Evolutionary conservation across 768 basidiomycete species (phyloP), one percentile per base, ranked within the genome.

Genomic region (Rhizopogon rudus): DNA sequence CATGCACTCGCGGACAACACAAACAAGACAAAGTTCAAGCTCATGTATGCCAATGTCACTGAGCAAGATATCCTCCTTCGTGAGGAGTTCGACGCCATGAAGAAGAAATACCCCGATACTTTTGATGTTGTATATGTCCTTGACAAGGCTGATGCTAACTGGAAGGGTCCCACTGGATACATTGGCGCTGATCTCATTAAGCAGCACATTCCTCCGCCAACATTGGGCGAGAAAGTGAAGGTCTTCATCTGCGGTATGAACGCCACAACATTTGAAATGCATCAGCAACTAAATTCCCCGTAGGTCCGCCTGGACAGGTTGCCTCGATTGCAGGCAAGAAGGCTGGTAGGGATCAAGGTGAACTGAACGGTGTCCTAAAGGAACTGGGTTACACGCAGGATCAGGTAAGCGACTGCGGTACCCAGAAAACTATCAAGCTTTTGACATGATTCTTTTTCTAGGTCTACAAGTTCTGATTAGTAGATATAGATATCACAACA

Each of bases 1-100:
- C 83, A 93, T 67, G 87, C 91, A 8, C 81, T 87, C 55, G 62
- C 83, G 1, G 86, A 91, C 64, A 78, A 81, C 33, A 62, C 72
- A 41, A 97, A 98, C 82, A 92, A 86, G 76, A 98, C 97, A 57
- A 93, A 93, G 64, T 97, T 92, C 77, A 96, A 87, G 45, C 78
- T 98, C 53, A 74, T 99, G 63, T 98, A 90, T 72, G 86, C 91
- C 40, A 98, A 98, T 70, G 80, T 93, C 40, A 82, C 92, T 13
- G 91, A 93, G 67, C 77, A 81, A 52, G 97, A 99, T 67, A 97
- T 99, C 59, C 84, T 95, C 52, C 81, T 96, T 58, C 84, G 86
- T 51, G 81, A 88, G 65, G 84, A 88, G 61, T 78, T 93, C 59
- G 90, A 93, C 57, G 71, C 70, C 7, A 75, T 91, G 63, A 81